phyloP scores from a whole-genome alignment of 2,329 filamentous ascomycete species.

The Didymella pinodella region DNA sequence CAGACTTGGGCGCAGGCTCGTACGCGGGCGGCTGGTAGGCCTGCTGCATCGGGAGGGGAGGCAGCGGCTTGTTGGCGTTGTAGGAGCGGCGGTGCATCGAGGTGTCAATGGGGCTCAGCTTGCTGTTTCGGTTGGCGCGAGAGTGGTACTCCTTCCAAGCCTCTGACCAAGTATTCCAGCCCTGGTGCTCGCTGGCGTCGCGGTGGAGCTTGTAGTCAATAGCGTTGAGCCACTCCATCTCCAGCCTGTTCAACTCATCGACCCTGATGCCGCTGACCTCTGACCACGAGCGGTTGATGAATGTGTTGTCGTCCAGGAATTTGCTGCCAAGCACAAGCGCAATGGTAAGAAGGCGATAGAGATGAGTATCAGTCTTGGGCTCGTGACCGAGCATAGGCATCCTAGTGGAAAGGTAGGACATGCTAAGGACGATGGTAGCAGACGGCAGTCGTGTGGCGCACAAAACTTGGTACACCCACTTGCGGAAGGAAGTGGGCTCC shows the following conservation, averaged over 20 bases:
- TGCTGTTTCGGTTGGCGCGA: conserved; percentile 48
- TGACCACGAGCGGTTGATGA: conserved; percentile 96
- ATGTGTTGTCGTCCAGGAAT: conserved; percentile 95
- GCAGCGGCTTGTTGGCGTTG: conserved; percentile 56
- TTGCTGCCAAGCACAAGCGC: conserved; percentile 89
- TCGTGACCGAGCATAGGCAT: conserved; percentile 74
- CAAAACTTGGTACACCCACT: conserved; percentile 90
- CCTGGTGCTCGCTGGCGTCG: conserved; percentile 79
- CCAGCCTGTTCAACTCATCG: conserved; percentile 81
- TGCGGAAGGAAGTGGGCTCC: conserved; percentile 79
- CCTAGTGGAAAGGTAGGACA: conserved; percentile 86
- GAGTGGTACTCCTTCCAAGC: conserved; percentile 72
- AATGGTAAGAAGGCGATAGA: conserved; percentile 88
- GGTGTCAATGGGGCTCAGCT: conserved; percentile 70
- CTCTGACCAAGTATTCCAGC: conserved; percentile 69
- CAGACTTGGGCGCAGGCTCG: conserved; percentile 48
- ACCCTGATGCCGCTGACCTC: conserved; percentile 92
- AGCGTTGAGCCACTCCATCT: conserved; percentile 84
- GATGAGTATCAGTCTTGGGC: conserved; percentile 67
- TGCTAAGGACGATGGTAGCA: conserved; percentile 86
- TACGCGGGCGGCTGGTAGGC: conserved; percentile 51
- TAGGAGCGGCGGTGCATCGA: conserved; percentile 63
- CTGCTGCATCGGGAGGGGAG: conserved; percentile 49
- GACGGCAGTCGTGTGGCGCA: conserved; percentile 89
- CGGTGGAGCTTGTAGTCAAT: conserved; percentile 88